These are phyloP conservation scores for Xerocomus nothofagi DNA, from an alignment of 1,284 basidiomycete species.

Conservation along the genomic window DNA sequence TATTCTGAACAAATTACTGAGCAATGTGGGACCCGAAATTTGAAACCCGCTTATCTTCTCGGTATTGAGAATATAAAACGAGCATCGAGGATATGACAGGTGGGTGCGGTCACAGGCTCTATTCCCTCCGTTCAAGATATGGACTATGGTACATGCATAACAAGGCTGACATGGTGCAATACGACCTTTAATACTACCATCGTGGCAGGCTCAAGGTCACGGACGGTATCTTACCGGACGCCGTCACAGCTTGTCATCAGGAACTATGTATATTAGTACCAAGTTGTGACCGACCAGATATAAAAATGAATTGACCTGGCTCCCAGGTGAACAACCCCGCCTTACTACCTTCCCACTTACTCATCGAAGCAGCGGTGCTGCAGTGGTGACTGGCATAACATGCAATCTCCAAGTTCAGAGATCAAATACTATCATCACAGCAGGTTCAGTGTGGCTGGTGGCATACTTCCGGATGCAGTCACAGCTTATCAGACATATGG, in stretches of 20 bases:
- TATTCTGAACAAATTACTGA: neutral
- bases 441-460: constrained; percentile 35
- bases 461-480: constrained; percentile 37
- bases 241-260: constrained; percentile 26
- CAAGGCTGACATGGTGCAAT: constrained; percentile 10
- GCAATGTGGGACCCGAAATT: neutral
- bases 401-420: constrained; percentile 12
- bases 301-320: constrained; percentile 8
- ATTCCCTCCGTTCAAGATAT: neutral
- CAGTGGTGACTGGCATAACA: neutral
- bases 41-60: neutral
- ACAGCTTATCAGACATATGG: constrained; percentile 42
- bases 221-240: constrained; percentile 25
- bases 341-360: neutral
- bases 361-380: neutral
- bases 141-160: neutral
- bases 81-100: neutral
- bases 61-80: too few relatives aligned
- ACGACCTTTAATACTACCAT: constrained; percentile 17
- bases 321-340: neutral
- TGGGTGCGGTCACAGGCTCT: neutral
- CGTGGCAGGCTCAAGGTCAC: constrained; percentile 25
- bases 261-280: too few relatives aligned
- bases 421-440: constrained; percentile 41
- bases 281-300: neutral